These are phyloP conservation scores for Rhodosporidiobolus sp. DNA, from an alignment of 768 basidiomycete genomes.

Conservation along the genomic window DNA sequence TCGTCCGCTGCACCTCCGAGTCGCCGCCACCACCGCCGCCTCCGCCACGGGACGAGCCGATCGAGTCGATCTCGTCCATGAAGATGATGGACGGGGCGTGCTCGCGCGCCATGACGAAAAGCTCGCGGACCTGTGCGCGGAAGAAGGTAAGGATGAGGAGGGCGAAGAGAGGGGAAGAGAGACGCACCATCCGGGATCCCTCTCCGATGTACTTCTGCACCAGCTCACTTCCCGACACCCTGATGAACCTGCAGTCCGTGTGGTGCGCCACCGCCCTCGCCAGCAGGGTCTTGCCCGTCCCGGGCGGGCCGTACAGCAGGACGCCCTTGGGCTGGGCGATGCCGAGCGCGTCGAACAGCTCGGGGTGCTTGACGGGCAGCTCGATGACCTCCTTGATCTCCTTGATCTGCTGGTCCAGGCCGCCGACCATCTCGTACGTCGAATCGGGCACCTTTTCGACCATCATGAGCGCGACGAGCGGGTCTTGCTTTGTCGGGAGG, in stretches of 20 bases:
- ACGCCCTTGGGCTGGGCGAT: slow-evolving; percentile 98
- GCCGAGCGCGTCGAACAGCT: slow-evolving; percentile 90
- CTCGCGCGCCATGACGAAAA: slow-evolving; percentile 97
- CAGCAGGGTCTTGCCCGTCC: slow-evolving; percentile 91
- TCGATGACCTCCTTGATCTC: slow-evolving; percentile 99
- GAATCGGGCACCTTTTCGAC: slow-evolving; percentile 99
- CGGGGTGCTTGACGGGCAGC: slow-evolving; percentile 93
- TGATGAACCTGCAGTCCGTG: slow-evolving; percentile 96
- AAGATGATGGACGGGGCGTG: slow-evolving; percentile 98
- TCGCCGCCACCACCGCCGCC: slow-evolving; percentile 68
- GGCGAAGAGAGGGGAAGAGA: too few species aligned
- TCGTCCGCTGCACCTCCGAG: slow-evolving; percentile 83
- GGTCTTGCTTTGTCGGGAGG: slow-evolving; percentile 95
- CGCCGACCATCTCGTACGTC: slow-evolving; percentile 99
- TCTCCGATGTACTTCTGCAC: slow-evolving; percentile 99
- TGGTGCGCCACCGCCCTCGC: slow-evolving; percentile 96
- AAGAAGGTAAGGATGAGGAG: neutral
- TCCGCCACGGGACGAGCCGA: slow-evolving; percentile 87
- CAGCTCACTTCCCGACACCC: slow-evolving; percentile 87
- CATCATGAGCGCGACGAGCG: slow-evolving; percentile 98
- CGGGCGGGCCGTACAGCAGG: slow-evolving; percentile 89
- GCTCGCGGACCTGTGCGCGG: slow-evolving; percentile 57
- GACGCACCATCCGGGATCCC: slow-evolving; percentile 81
- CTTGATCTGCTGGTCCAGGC: slow-evolving; percentile 95
- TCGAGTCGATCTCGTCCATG: slow-evolving; percentile 99